Base-by-base conservation (phyloP, 768 basidiomycete genomes). In the Cyclocybe cylindracea region DNA sequence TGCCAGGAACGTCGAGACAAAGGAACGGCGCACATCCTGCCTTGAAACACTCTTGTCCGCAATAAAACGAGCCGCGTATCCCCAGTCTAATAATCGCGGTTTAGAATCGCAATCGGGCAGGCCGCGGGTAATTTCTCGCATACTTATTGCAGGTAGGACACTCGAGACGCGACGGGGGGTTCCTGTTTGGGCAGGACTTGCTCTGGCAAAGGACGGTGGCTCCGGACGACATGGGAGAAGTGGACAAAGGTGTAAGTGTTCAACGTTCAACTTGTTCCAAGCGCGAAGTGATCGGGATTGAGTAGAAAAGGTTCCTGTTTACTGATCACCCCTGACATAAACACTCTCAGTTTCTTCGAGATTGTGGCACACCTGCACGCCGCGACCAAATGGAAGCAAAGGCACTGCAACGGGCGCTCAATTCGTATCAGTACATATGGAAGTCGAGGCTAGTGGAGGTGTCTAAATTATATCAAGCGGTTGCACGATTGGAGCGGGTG, bases 1-100 rank as follows among this genome's bases (percentile, higher is more conserved):
- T 51, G 56, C 48, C 43, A 56, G 39, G 10, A 32, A 56, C 56
- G 50, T 41, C 29, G 50, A 54, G 11, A 42, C 51, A 40, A 46
- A 36, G 39, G 13, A 34, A 42, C 48, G 44, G 78, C 94, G 76
- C 68, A 95, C 96, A 98, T 68, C 83, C 87, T 42, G 86, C 81
- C 71, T 97, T 98, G 83, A 98, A 98, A 72, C 96, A 98, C 45
- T 91, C 92, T 70, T 98, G 96, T 19, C 86, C 85, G 58, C 96
- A 98, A 72, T 95, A 98, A 66, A 88, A 90, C 32, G 91, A 93
- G 31, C 91, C 89, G 43, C 78, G 79, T 56, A 94, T 87, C 46
- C 88, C 89, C 33, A 93, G 76, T 66, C 91, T 93, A 58, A 35
- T 54, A 53, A 49, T 56, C 44, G 57, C 39, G 37, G 32, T 42